These are phyloP conservation scores for Coffea canephora DNA, from an alignment of 257 asterid genomes.

Conservation along the genomic window DNA sequence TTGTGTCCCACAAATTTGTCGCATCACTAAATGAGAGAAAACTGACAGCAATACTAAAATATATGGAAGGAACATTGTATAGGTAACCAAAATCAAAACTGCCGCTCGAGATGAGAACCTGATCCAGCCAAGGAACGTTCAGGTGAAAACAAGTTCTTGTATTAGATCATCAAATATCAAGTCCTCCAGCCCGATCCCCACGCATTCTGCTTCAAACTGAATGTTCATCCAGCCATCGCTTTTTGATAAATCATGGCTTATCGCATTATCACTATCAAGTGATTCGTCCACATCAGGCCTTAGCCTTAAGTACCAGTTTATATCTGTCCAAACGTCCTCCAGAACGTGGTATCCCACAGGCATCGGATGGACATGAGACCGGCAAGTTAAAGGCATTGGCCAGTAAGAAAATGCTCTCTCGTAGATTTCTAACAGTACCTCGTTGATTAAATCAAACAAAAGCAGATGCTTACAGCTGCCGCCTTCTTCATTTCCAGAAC, in stretches of 20 bases:
- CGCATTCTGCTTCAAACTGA: conserved; percentile 69
- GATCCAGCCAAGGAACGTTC: not conserved
- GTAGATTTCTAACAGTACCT: conserved; percentile 53
- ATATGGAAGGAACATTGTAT: not conserved
- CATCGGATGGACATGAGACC: conserved; percentile 49
- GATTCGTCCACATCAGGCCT: conserved; percentile 42
- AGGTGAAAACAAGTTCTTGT: conserved; percentile 35
- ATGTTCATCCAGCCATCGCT: conserved; percentile 70
- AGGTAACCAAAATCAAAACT: not conserved
- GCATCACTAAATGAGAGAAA: not conserved
- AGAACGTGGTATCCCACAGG: conserved; percentile 61
- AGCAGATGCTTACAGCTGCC: conserved; percentile 43
- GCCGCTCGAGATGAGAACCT: not conserved
- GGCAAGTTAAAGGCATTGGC: conserved; percentile 52
- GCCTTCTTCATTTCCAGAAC: conserved; percentile 31
- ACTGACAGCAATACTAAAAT: not conserved
- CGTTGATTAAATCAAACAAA: conserved; percentile 65
- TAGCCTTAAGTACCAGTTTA: conserved; percentile 39
- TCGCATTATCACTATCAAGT: conserved; percentile 58
- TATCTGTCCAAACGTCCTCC: conserved; percentile 68
- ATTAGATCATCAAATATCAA: conserved; percentile 64
- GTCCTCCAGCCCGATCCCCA: conserved; percentile 65
- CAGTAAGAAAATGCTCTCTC: conserved; percentile 65
- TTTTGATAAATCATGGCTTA: conserved; percentile 50
- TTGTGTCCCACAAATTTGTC: not conserved